Evolutionary conservation across 257 asterid genomes (phyloP), one percentile per base, ranked within the genome.

Genomic region (Gardenia jasminoides): DNA sequence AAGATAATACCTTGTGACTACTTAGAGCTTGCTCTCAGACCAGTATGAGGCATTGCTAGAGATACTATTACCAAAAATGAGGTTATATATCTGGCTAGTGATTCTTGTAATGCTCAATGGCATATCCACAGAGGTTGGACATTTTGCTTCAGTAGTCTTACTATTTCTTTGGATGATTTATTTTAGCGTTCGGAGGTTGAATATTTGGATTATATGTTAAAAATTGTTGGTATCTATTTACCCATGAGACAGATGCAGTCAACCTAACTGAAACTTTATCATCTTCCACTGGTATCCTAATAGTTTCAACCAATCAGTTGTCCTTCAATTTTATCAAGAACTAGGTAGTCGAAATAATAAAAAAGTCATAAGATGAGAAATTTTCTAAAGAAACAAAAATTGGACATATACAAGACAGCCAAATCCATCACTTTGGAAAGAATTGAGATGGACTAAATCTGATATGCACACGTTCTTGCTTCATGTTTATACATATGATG

Each of bases 1-100:
- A 94, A 84, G 86, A 96, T 96, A 77, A 92, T 98, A 43, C 99
- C 99, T 20, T 97, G 98, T 75, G 99, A 96, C 88, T 96, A 96
- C 91, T 90, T 96, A n/a, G 99, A 96, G 89, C 86, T 90, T 72
- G 99, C 98, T 70, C 68, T 96, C 80, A 88, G 91, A 73, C 90
- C 99, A 33, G 97, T 89, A 80, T 89, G 92, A 80, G 96, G 93
- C 78, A 93, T 92, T 13, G 85, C 88, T 69, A 89, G 84, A 84
- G 98, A 93, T 81, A 88, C 92, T 72, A 84, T 92, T 82, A 92
- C 98, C 72, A 96, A 96, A 84, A 96, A 93, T 82, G 98, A 92
- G 98, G 99, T 96, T 70, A 36, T 67, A 36, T 1, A 64, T 44
- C 79, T 61, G 16, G 16, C 10, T 61, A 13, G 39, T 71, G 61